Base-by-base conservation (phyloP, 2,329 filamentous ascomycete species). In the Rutstroemia sp. region DNA sequence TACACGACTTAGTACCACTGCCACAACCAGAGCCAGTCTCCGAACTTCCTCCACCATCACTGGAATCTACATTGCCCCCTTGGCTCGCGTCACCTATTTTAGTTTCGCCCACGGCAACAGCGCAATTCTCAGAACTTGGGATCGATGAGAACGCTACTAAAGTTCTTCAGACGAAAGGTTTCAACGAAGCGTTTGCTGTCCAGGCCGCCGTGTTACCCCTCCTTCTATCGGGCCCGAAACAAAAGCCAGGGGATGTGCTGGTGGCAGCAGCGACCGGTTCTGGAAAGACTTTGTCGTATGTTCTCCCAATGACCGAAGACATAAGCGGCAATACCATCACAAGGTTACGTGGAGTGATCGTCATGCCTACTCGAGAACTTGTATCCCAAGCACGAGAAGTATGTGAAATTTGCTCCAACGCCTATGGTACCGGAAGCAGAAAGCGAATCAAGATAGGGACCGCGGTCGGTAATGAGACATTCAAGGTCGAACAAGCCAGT, bases 231-330 rank as follows among this genome's bases (percentile, higher is more conserved):
- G 81, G 79, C 0, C 78, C 80, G 44, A 76, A 79, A 56, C 75
- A 80, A 38, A 78, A 83, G 38, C 73, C 80, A 1, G 88, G 89
- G 5, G 94, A 99, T 69, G 72, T 99, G 4, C 86, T 95, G 46
- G 86, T 99, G 2, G 94, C 91, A 7, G 94, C 95, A 0, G 88
- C 92, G 1, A 99, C 94, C 0, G 94, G 94, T 8, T 97, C 94
- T 0, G 94, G 94, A 56, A 99, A 99, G 70, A 99, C 94, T 0
- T 72, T 99, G 16, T 88, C 92, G 0, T 99, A 99, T 67, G 82
- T 92, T 0, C 75, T 99, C 2, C 94, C 94, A 0, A 83, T 99
- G 57, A 80, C 95, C 4, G 83, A 90, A 47, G 84, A 87, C 51
- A 75, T 99, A 49, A 85, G 86, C 62, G 76, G 80, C 34, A 79